A percentile compares a stretch with the other conserved stretches of the same genome.
Evolutionary conservation across 768 basidiomycete genomes (phyloP).

Genomic region (Mycena pura): DNA sequence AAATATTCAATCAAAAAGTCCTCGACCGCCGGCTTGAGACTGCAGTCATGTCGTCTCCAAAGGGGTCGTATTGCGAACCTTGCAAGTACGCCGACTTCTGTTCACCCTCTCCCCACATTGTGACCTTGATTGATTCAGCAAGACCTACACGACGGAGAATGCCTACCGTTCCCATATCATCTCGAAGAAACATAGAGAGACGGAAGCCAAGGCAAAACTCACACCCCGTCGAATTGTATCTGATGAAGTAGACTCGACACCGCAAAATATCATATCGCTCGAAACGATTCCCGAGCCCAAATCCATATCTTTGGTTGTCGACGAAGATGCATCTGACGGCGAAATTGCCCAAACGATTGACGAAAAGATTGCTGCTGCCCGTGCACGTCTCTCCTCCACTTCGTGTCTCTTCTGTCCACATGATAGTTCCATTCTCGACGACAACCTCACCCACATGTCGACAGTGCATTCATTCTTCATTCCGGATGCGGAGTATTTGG

Average conservation of each 20-base stretch:
- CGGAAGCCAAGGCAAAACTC: constrained; percentile 56
- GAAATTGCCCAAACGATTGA: constrained; percentile 68
- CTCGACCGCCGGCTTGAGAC: constrained; percentile 80
- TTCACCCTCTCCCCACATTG: background rate
- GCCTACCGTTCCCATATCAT: constrained; percentile 86
- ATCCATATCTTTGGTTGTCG: constrained; percentile 34
- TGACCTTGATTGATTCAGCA: constrained; percentile 53
- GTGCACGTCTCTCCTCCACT: constrained; percentile 62
- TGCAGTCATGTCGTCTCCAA: constrained; percentile 65
- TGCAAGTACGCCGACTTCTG: constrained; percentile 75
- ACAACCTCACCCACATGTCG: constrained; percentile 89
- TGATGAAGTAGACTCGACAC: constrained; percentile 27
- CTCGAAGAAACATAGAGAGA: constrained; percentile 90
- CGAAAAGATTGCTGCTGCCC: constrained; percentile 75
- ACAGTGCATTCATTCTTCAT: constrained; percentile 90
- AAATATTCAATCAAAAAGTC: constrained; percentile 88
- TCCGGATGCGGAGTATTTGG: constrained; percentile 90
- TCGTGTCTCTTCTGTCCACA: constrained; percentile 89
- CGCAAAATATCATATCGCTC: constrained; percentile 15
- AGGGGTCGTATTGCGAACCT: constrained; percentile 70
- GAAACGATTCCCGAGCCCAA: constrained; percentile 24
- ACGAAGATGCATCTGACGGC: constrained; percentile 48
- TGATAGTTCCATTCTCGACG: constrained; percentile 56
- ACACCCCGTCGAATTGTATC: background rate
- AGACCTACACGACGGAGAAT: constrained; percentile 88